Evolutionary conservation across 2,329 filamentous ascomycete genomes (phyloP).

Genomic region (Pyrenophora tritici-repentis): DNA sequence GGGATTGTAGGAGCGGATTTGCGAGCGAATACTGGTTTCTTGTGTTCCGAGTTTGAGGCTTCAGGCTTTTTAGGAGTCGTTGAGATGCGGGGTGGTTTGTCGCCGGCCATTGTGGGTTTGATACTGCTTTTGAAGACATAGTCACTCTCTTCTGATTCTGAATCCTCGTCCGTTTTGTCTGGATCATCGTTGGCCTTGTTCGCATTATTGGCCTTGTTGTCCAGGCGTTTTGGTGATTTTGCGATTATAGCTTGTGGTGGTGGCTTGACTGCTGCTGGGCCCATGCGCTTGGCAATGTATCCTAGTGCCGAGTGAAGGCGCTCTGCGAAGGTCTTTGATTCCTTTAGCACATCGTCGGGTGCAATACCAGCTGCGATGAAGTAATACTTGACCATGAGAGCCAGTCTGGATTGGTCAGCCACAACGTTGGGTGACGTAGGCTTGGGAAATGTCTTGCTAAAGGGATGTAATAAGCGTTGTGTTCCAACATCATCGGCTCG

Average conservation of each 20-base stretch:
- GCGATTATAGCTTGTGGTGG: not conserved
- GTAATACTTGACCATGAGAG: slow-evolving; percentile 15
- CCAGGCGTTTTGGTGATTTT: not conserved
- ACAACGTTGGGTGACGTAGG: not conserved
- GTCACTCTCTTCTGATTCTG: too few relatives aligned
- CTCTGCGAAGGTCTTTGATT: slow-evolving; percentile 15
- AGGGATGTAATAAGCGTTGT: slow-evolving; percentile 17
- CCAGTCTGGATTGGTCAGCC: slow-evolving; percentile 6
- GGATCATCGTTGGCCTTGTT: slow-evolving; percentile 1
- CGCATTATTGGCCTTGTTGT: slow-evolving; percentile 1
- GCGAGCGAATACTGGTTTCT: not conserved
- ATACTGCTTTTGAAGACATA: not conserved
- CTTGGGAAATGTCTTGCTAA: slow-evolving; percentile 16
- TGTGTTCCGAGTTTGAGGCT: too few relatives aligned
- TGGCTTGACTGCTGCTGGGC: slow-evolving; percentile 9
- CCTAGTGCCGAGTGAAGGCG: slow-evolving; percentile 10
- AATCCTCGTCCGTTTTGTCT: not conserved
- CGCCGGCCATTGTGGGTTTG: not conserved
- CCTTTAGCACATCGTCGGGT: slow-evolving; percentile 11
- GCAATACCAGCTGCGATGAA: slow-evolving; percentile 21
- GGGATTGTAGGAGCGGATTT: not conserved
- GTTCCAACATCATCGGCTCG: slow-evolving; percentile 3
- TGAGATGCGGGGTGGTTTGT: not conserved
- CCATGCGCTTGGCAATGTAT: slow-evolving; percentile 14
- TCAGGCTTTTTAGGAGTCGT: too few relatives aligned